These are phyloP conservation scores for Cryphonectria naterciae DNA, from an alignment of 2,329 filamentous ascomycete species.

Conservation along the genomic window DNA sequence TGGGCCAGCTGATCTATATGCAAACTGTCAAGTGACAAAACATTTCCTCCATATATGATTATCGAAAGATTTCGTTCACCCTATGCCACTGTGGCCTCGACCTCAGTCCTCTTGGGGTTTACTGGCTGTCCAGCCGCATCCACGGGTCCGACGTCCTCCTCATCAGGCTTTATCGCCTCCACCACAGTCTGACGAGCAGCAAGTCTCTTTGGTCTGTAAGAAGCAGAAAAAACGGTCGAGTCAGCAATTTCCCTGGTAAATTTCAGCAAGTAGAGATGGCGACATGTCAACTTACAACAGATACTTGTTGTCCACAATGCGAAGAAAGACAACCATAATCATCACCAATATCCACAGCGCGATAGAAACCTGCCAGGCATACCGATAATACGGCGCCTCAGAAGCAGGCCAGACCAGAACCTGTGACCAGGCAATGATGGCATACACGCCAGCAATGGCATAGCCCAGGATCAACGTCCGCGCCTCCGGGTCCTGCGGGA, in stretches of 20 bases:
- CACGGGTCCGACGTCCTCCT: conserved; percentile 8
- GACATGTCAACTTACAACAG: conserved; percentile 33
- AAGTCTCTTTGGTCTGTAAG: conserved; percentile 24
- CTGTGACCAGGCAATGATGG: conserved; percentile 55
- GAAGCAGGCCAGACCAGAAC: conserved; percentile 56
- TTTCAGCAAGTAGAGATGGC: no score
- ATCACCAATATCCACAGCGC: conserved; percentile 50
- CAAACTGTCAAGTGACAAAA: no score
- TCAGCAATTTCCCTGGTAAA: background rate
- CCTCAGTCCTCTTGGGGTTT: conserved; percentile 13
- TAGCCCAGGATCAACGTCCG: conserved; percentile 53
- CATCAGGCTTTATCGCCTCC: conserved; percentile 20
- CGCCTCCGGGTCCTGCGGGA: conserved; percentile 52
- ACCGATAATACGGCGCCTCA: conserved; percentile 53
- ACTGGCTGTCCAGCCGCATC: background rate
- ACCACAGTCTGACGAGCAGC: conserved; percentile 8
- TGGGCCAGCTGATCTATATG: no score
- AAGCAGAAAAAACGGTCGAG: background rate
- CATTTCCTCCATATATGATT: background rate
- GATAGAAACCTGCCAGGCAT: conserved; percentile 53
- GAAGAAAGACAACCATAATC: conserved; percentile 48
- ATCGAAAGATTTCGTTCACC: background rate
- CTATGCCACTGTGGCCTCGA: conserved; percentile 4
- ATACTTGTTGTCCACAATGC: conserved; percentile 49
- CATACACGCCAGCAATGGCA: conserved; percentile 53